phyloP scores from a whole-genome alignment of 257 asterid genomes.

The Rauvolfia tetraphylla region DNA sequence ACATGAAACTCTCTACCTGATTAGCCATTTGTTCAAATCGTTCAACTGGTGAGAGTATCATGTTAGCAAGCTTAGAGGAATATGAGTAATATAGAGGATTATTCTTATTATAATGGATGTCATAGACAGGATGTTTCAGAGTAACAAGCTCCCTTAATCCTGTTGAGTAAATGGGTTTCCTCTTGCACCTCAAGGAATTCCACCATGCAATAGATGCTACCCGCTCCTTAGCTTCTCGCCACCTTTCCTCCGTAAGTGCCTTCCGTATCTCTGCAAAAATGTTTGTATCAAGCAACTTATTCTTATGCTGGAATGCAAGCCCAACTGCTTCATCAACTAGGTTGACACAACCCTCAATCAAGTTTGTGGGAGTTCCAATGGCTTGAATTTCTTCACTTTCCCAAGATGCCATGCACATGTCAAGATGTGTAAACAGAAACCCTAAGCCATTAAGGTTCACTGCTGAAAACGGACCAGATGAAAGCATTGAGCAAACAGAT shows the following conservation, averaged over 20 bases:
- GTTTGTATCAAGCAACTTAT: constrained; percentile 42
- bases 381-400: constrained; percentile 78
- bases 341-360: constrained; percentile 51
- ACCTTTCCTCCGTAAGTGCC: constrained; percentile 58
- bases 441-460: constrained; percentile 79
- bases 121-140: constrained; percentile 58
- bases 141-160: constrained; percentile 70
- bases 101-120: constrained; percentile 46
- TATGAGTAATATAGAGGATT: constrained; percentile 51
- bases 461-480: constrained; percentile 49
- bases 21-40: constrained; percentile 64
- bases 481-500: constrained; percentile 69
- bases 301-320: constrained; percentile 37
- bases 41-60: constrained; percentile 79
- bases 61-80: constrained; percentile 75
- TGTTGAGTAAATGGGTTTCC: constrained; percentile 73
- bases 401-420: constrained; percentile 87
- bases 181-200: constrained; percentile 89
- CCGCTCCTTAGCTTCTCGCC: constrained; percentile 72
- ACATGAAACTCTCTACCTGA: constrained; percentile 93
- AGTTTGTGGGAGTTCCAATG: constrained; percentile 73
- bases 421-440: constrained; percentile 75
- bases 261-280: constrained; percentile 75
- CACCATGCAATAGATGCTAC: constrained; percentile 86
- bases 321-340: constrained; percentile 38